Base-by-base conservation (phyloP, 306 rosid species). In the Leucaena leucocephala region DNA sequence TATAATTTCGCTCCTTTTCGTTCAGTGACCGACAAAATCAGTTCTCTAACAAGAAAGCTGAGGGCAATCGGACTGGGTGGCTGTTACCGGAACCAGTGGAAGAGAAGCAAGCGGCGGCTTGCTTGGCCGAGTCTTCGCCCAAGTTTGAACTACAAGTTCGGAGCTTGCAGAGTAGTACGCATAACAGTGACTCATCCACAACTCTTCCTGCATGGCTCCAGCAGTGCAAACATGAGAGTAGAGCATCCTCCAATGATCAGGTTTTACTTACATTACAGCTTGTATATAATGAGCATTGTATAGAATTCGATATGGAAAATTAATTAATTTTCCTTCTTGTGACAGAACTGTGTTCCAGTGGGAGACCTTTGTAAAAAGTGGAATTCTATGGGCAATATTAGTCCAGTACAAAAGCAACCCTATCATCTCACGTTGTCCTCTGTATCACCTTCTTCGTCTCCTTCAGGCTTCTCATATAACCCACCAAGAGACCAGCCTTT, bases 161-260 rank as follows among this genome's bases (percentile, higher is more conserved):
- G 85, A 87, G 89, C 84, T 85, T 90, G 76, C 90, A 76, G 34
- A 86, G 76, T 67, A 84, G 74, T 76, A 40, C 80, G 72, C 85
- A 83, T 66, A 91, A 92, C 57, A 83, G 88, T 75, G 90, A 84
- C 68, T 88, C 92, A 55, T 86, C 94, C 72, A 84, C 96, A 79
- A 84, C 75, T 83, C 94, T 96, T 39, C 99, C 99, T 89, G 94
- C 97, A 91, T 96, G 99, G 99, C 97, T 96, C 74, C 98, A 91
- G 89, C 98, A 89, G 78, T 93, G 84, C 90, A 93, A 89, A 82
- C 87, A 84, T 65, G 90, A 93, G 87, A 89, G 78, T 77, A 86
- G 82, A 78, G 81, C 72, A 80, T 65, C 86, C 74, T 61, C 86
- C 49, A 87, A 81, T 77, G 82, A 91, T 77, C 93, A 92, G 98